Evolutionary conservation across 495 filamentous ascomycete species (phyloP).

Genomic region (Annulohypoxylon moriforme): DNA sequence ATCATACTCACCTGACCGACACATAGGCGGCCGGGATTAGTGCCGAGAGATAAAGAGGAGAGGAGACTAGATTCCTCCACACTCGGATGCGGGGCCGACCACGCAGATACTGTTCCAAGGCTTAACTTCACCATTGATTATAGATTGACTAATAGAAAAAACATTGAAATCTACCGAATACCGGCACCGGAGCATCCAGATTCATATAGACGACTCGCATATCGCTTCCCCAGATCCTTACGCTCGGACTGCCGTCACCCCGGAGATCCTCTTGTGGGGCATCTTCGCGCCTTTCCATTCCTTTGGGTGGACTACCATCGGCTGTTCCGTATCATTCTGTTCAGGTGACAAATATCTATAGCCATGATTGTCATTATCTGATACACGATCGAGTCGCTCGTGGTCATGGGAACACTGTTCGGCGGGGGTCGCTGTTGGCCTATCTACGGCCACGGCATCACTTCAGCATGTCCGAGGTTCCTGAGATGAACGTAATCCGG

Average conservation of each 20-base stretch:
- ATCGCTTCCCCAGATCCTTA: background rate
- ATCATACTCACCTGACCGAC: background rate
- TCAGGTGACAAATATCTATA: constrained; percentile 1
- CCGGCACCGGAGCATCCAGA: background rate
- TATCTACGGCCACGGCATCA: background rate
- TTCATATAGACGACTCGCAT: background rate
- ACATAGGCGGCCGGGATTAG: background rate
- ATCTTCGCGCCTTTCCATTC: background rate
- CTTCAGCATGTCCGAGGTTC: background rate
- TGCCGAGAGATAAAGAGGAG: constrained; percentile 1
- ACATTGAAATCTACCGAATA: background rate
- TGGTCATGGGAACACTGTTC: background rate
- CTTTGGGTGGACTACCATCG: background rate
- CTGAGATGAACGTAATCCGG: background rate
- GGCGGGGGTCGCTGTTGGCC: background rate
- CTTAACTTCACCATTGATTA: background rate
- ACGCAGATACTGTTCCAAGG: background rate
- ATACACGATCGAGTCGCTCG: background rate
- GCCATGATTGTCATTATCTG: background rate
- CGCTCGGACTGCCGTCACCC: background rate
- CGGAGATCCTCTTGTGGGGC: background rate
- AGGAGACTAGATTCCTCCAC: constrained; percentile 1
- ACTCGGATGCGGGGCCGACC: background rate
- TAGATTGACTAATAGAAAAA: background rate
- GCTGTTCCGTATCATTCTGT: background rate